Evolutionary conservation across 148 eudicot genomes (phyloP), one percentile per base, ranked within the genome.

Genomic region (Dysphania ambrosioides): DNA sequence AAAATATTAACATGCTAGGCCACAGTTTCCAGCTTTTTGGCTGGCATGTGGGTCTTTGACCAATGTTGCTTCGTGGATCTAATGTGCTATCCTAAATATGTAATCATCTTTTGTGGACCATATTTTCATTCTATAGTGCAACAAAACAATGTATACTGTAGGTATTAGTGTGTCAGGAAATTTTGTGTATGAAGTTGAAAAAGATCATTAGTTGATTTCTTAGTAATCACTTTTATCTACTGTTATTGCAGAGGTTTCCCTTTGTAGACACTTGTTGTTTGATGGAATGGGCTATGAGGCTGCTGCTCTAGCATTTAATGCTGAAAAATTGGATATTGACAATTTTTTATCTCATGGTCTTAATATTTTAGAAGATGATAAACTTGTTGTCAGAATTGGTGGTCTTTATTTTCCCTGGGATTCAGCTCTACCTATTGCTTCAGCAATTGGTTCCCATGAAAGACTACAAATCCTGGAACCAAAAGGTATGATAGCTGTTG

Each of bases 211-310:
- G 41, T 24, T 44, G 3, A 9, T 4, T 40, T 16, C 12, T 42
- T 0, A 41, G 18, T 68, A 59, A 5, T 38, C n/a, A 16, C 65
- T 59, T 36, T 71, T 47, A 35, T 44, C 36, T 65, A 41, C 32
- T 36, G 68, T 77, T 79, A 70, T 64, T 74, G 82, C 76, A 78
- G 80, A 81, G 75, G 70, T 80, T 74, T 83, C 84, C 27, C 82
- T 85, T 63, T 82, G 83, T 74, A 74, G 80, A 82, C 85, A 84
- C 68, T 80, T 80, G 72, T 68, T 84, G 71, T 76, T 40, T 34
- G 85, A 84, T 70, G 85, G 83, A 61, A 83, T 83, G 89, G 87
- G 87, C 34, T 80, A 82, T 80, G 86, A 83, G 81, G 86, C 82
- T 72, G 82, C 85, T 77, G 82, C 79, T 59, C 64, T 12, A 75